Evolutionary conservation across 108 stramenopile species (phyloP), one percentile per base, ranked within the genome.

Genomic region (Craspedostauros australis): DNA sequence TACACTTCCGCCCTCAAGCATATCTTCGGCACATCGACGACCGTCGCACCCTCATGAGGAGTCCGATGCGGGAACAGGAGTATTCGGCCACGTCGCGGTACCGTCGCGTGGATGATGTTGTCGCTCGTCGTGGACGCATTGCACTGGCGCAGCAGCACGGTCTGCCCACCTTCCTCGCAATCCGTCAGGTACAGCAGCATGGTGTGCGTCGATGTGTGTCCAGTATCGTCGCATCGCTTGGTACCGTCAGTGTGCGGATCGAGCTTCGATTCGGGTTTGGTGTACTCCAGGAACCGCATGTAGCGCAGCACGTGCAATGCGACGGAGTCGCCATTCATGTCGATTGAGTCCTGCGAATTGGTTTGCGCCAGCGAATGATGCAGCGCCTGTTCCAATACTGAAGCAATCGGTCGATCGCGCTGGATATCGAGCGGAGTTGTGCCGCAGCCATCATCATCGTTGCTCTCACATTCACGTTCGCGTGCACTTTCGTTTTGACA

Each of bases 211-310:
- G 52, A 54, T 15, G 8, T 31, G 12, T 34, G 0, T 1, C 37
- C 26, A 16, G 68, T 69, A 25, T 69, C 60, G 36, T 69, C 68
- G 26, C 68, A 69, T 1, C 47, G 26, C 39, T 69, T 69, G 22
- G 37, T 69, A 5, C 68, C 68, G 55, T 69, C 68, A 21, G 59
- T 47, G 29, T 69, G 68, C 11, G 68, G 54, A 50, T 48, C 45
- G 22, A 69, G 51, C 24, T 50, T 45, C 12, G 39, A 26, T 20
- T 60, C 68, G 18, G 14, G 32, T 49, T 32, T 29, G 3, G 7
- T 46, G 24, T 69, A 69, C 31, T 69, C 68, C 39, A 69, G 27
- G 26, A 69, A 61, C 12, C 68, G 45, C 37, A 52, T 46, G 32
- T 69, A 69, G 39, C 27, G 39, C 46, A 61, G 43, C 14, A 60